Percentiles rank a stretch among this genome's conserved stretches.
Evolutionary conservation across 805 yeast genomes (phyloP).

Genomic region (Brettanomyces nanus): DNA sequence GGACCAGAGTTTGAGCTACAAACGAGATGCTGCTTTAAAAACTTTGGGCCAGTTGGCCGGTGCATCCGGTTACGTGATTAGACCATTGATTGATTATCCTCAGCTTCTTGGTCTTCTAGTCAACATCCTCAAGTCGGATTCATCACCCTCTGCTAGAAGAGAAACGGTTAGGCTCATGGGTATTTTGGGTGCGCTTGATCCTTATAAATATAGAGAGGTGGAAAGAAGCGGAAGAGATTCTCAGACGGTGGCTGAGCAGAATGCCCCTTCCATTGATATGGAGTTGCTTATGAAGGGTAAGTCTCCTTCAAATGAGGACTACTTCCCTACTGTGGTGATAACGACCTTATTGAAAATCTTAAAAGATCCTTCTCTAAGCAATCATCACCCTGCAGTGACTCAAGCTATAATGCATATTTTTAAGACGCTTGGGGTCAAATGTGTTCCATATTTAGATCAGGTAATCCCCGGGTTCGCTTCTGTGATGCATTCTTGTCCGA

Average conservation of each 20-base stretch:
- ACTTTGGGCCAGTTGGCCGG: slow-evolving; percentile 84
- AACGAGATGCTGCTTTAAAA: slow-evolving; percentile 82
- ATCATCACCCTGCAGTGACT: slow-evolving; percentile 87
- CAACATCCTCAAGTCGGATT: slow-evolving; percentile 73
- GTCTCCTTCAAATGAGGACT: slow-evolving; percentile 88
- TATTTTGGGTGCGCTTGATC: slow-evolving; percentile 93
- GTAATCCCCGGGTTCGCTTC: slow-evolving; percentile 80
- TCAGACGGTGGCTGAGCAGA: slow-evolving; percentile 52
- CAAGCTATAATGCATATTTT: slow-evolving; percentile 90
- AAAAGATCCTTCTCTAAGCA: slow-evolving; percentile 74
- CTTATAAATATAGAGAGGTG: slow-evolving; percentile 88
- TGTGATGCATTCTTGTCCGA: slow-evolving; percentile 78
- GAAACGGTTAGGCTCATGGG: slow-evolving; percentile 89
- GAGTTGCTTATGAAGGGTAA: slow-evolving; percentile 87
- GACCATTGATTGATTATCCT: slow-evolving; percentile 88
- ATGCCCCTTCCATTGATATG: slow-evolving; percentile 85
- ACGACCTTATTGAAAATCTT: slow-evolving; percentile 75
- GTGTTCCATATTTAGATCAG: slow-evolving; percentile 82
- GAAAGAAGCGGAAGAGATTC: slow-evolving; percentile 45
- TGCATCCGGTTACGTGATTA: slow-evolving; percentile 90
- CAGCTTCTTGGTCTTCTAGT: slow-evolving; percentile 76
- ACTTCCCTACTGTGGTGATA: slow-evolving; percentile 91
- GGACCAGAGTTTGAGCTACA: slow-evolving; percentile 83
- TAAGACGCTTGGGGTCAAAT: slow-evolving; percentile 78
- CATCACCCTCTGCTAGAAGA: slow-evolving; percentile 62